Base-by-base conservation (phyloP, 2,329 filamentous ascomycete genomes). In the Aspergillus arachidicola region DNA sequence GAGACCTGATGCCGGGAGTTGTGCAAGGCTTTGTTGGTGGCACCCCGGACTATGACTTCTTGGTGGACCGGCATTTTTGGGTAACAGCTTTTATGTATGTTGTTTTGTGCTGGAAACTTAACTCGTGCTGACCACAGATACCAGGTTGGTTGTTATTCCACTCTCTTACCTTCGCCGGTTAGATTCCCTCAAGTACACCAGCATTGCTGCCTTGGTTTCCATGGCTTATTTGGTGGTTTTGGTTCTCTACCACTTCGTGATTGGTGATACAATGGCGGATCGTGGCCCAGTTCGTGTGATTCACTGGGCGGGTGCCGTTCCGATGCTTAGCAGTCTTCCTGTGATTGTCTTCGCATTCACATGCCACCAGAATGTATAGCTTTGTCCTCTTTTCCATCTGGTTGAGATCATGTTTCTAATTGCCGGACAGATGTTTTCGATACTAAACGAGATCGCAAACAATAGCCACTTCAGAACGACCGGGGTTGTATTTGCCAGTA, bases 301-400 rank as follows among this genome's bases (percentile, higher is more conserved):
- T 66, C 82, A 87, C 65, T 97, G 93, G 90, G 90, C 88, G 50
- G 92, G 94, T 9, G 84, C 92, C 3, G 84, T 96, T 11, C 86
- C 91, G 41, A 89, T 91, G 7, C 83, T 99, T 59, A 93, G 92
- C 70, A 94, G 91, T 66, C 87, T 99, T 67, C 95, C 95, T 0
- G 93, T 99, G 59, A 94, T 98, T 61, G 92, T 99, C 2, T 99
- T 99, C 83, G 95, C 94, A n/a, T 99, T 98, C 77, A 99, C 95
- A 1, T 99, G 95, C 76, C 95, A 99, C 78, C 95, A 99, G 74
- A 99, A 99, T 76, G 92, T 95, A 81, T 68, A 87, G 9, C 23
- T 46, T n/a, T 7, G 61, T 4, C 6, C 7, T 6, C 28, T 5
- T 21, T 45, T 23, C 6, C n/a, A 26, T 43, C 10, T 23, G 26